A percentile compares a stretch with the other conserved stretches of the same genome.
phyloP scores from a whole-genome alignment of 2,329 filamentous ascomycete genomes.

The Chrysoporthe deuterocubensis region DNA sequence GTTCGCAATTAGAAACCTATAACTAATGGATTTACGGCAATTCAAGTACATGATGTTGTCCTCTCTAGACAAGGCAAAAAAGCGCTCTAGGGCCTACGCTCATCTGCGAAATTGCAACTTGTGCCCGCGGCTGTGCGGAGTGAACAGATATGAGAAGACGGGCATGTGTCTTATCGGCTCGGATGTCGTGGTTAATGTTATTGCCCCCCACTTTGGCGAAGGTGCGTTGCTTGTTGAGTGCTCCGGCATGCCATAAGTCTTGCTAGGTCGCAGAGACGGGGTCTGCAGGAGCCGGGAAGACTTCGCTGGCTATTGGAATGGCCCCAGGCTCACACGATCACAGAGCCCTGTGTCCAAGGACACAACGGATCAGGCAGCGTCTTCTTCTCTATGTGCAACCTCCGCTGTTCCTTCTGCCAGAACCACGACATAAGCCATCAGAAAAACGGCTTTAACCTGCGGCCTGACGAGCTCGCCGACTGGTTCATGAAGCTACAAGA shows the following conservation, averaged over 20 bases:
- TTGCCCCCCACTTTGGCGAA: slow-evolving; percentile 85
- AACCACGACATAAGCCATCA: slow-evolving; percentile 85
- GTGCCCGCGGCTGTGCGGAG: slow-evolving; percentile 75
- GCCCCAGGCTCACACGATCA: neutral
- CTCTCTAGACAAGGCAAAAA: slow-evolving; percentile 70
- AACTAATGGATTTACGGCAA: neutral
- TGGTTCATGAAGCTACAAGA: slow-evolving; percentile 86
- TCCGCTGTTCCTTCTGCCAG: slow-evolving; percentile 77
- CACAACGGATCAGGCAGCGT: slow-evolving; percentile 80
- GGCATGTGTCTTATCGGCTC: slow-evolving; percentile 79
- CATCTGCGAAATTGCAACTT: slow-evolving; percentile 81
- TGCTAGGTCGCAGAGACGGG: neutral
- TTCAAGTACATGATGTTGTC: slow-evolving; percentile 65
- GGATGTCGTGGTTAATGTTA: slow-evolving; percentile 78
- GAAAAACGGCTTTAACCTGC: slow-evolving; percentile 78
- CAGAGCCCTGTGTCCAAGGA: slow-evolving; percentile 82
- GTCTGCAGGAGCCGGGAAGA: neutral
- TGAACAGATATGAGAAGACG: slow-evolving; percentile 80
- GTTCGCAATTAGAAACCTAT: neutral
- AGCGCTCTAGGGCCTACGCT: slow-evolving; percentile 73
- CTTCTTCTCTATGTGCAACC: slow-evolving; percentile 74
- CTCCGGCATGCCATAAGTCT: neutral
- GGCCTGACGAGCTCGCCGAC: slow-evolving; percentile 73
- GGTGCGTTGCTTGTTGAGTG: slow-evolving; percentile 44
- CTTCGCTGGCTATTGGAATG: neutral